Evolutionary conservation across 768 basidiomycete species (phyloP).

Genomic region (Tricholoma flavovirens): DNA sequence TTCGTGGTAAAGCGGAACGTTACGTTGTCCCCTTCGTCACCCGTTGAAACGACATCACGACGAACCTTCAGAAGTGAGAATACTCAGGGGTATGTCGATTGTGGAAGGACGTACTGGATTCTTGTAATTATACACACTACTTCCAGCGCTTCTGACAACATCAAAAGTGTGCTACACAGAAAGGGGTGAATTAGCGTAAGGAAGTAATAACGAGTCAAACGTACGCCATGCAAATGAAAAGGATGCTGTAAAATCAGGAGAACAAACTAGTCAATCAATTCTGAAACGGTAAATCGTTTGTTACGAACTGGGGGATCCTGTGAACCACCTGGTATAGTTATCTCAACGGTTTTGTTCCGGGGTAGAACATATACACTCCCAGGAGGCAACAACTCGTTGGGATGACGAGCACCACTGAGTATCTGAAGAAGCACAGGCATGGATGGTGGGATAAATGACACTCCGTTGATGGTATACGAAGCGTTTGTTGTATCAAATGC

Average conservation of each 20-base stretch:
- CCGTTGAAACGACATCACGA: constrained; percentile 52
- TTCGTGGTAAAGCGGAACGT: constrained; percentile 62
- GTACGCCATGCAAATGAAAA: constrained; percentile 43
- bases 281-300: neutral
- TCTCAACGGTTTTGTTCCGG: constrained; percentile 29
- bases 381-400: constrained; percentile 20
- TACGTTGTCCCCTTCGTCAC: constrained; percentile 32
- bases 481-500: constrained; percentile 10
- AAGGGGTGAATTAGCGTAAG: neutral
- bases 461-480: constrained; percentile 26
- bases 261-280: neutral
- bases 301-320: constrained; percentile 11
- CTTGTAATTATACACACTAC: constrained; percentile 31
- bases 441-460: constrained; percentile 22
- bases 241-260: constrained; percentile 28
- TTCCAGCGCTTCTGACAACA: constrained; percentile 39
- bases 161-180: constrained; percentile 31
- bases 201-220: constrained; percentile 9
- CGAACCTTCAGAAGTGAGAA: constrained; percentile 10
- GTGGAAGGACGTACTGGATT: constrained; percentile 38
- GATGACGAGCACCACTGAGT: constrained; percentile 30
- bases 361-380: constrained; percentile 29
- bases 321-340: constrained; percentile 25
- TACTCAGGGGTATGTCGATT: neutral
- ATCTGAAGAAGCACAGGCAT: constrained; percentile 38